A percentile compares a stretch with the other conserved stretches of the same genome.
These are phyloP conservation scores for Microdochium trichocladiopsis DNA, from an alignment of 2,329 filamentous ascomycete species.

Conservation along the genomic window DNA sequence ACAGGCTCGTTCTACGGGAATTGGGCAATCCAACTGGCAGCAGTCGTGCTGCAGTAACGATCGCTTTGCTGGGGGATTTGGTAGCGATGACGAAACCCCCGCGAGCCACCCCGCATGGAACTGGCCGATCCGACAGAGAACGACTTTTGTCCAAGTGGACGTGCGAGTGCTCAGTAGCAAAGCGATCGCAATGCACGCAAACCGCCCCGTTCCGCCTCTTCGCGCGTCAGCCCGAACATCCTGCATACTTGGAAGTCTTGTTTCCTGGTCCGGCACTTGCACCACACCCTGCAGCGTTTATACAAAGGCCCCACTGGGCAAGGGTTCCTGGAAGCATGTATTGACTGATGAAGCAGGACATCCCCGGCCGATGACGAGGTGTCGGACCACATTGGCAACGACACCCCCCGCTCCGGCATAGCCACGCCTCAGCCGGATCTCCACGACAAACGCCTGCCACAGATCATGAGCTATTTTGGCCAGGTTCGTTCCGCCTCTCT, in stretches of 20 bases:
- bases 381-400: constrained; percentile 72
- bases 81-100: no score
- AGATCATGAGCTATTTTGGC: constrained; percentile 96
- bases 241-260: background rate
- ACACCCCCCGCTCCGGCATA: constrained; percentile 83
- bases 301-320: background rate
- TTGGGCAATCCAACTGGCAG: no score
- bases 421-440: constrained; percentile 91
- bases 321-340: constrained; percentile 23
- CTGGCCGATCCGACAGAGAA: no score
- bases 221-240: background rate
- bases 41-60: no score
- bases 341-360: constrained; percentile 50
- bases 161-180: no score
- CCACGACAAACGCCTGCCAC: constrained; percentile 88
- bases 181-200: no score
- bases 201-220: no score
- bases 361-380: constrained; percentile 60
- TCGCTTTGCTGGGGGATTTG: no score
- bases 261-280: background rate
- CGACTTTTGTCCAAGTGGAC: no score
- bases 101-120: no score
- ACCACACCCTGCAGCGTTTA: background rate
- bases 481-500: constrained; percentile 94
- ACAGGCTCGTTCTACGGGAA: no score